Conservation (phyloP, 176 grass and related monocot species). For the Secale cereale region DNA sequence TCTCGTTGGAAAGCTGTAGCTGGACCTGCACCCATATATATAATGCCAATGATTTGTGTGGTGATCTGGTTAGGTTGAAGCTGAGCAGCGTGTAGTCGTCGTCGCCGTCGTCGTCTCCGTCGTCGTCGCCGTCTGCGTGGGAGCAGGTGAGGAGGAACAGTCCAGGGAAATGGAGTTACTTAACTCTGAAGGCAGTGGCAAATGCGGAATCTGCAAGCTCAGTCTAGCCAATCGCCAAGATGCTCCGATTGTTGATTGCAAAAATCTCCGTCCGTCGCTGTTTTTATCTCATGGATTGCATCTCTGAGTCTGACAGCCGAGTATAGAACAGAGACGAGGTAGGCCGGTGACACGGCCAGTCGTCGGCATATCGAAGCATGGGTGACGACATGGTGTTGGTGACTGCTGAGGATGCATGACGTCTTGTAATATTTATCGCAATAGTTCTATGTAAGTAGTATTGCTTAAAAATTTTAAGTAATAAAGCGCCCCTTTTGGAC, state of each 20-base stretch:
- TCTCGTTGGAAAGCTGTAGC: too few relatives aligned
- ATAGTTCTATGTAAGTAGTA: too few relatives aligned
- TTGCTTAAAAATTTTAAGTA: too few relatives aligned
- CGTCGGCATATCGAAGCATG: too few relatives aligned
- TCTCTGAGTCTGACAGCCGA: not conserved
- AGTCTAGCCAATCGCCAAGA: not conserved
- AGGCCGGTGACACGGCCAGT: too few relatives aligned
- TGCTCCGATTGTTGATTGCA: not conserved
- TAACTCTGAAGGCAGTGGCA: not conserved
- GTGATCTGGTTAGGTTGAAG: not conserved
- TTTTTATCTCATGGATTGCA: too few relatives aligned
- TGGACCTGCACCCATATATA: not conserved
- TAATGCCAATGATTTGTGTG: not conserved
- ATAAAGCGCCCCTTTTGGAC: too few relatives aligned
- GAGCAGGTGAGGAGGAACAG: not conserved
- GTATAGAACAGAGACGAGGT: not conserved
- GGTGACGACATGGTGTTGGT: too few relatives aligned
- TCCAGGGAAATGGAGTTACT: not conserved
- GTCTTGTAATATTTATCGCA: too few relatives aligned
- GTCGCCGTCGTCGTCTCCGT: not conserved
- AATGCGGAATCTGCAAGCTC: not conserved
- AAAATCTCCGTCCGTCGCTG: not conserved
- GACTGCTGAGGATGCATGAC: too few relatives aligned
- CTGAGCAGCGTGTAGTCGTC: not conserved
- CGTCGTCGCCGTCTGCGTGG: not conserved